Evolutionary conservation across 1,284 basidiomycete genomes (phyloP), one percentile per base, ranked within the genome.

Genomic region (Mycena sp.): DNA sequence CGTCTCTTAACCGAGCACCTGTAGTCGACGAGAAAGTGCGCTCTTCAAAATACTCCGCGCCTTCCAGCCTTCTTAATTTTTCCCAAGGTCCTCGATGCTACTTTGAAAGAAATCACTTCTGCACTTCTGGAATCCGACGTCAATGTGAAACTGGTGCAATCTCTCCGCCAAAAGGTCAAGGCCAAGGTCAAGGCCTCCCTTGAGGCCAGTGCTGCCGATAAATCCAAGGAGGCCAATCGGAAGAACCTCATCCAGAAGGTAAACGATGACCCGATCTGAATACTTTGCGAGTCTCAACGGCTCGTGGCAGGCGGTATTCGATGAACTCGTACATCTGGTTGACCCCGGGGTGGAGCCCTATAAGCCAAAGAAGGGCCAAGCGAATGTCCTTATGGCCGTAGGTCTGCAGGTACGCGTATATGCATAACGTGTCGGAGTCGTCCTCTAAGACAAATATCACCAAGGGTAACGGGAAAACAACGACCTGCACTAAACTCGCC

Each of bases 341-440:
- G 98, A 99, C 80, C 97, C 97, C 37, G 95, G 95, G 0, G 93
- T 95, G 5, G 95, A 96, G 79, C 95, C 96, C 14, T 98, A 96
- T 83, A 98, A 98, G 82, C 97, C 97, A 4, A 95, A 94, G 83
- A 99, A 99, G 82, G 97, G 96, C 0, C 95, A 97, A 78, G 83
- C 92, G 20, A 98, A 98, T 83, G 93, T 99, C 13, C 92, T 99
- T 77, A 99, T 99, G 98, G 95, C 96, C 48, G 96, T 98, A 70
- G 96, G 96, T 83, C 88, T 98, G 60, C 96, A 97, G 87, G 95
- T 93, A 75, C 70, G 86, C 44, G 61, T 30, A 67, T 30, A 70
- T 65, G 25, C 64, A 38, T 39, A 65, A 62, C 71, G 65, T 68
- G 22, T 54, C 8, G 10, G 6, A 34, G 30, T 30, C 50, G 65